Evolutionary conservation across 164 flowering plant genomes (phyloP).

Genomic region (Stephania japonica): DNA sequence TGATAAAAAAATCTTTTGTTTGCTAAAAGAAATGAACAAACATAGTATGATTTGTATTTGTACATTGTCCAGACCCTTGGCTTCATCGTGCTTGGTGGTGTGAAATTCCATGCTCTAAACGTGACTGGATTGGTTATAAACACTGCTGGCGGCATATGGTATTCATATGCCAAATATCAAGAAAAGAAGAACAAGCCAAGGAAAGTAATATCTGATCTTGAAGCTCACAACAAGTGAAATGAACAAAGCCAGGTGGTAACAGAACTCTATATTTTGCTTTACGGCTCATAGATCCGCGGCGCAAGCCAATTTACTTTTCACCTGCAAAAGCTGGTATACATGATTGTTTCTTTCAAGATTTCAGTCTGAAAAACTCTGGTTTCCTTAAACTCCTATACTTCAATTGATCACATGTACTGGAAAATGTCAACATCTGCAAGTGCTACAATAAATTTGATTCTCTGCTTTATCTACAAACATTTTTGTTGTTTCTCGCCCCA

Average conservation of each 20-base stretch:
- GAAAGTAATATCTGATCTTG: constrained; percentile 45
- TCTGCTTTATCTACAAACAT: background rate
- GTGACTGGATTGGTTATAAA: constrained; percentile 87
- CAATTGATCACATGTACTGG: background rate
- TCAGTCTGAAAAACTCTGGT: background rate
- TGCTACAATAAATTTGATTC: background rate
- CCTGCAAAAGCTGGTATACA: background rate
- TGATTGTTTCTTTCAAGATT: background rate
- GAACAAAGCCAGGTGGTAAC: background rate
- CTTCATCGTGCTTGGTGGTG: constrained; percentile 88
- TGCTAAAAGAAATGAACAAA: background rate
- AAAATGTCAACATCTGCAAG: background rate
- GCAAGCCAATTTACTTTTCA: background rate
- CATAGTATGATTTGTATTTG: background rate
- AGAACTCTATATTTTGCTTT: background rate
- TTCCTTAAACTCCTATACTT: background rate
- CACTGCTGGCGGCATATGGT: constrained; percentile 96
- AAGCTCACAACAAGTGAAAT: constrained; percentile 34
- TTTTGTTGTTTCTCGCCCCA: too few species aligned
- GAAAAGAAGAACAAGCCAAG: constrained; percentile 63
- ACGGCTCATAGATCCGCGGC: background rate
- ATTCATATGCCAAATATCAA: constrained; percentile 83
- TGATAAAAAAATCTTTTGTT: background rate
- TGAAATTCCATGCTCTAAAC: constrained; percentile 78
- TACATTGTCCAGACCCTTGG: constrained; percentile 67